Percentiles rank a stretch among this genome's conserved stretches.
These are phyloP conservation scores for Aurifilum marmelostoma DNA, from an alignment of 2,329 filamentous ascomycete genomes.

Conservation along the genomic window DNA sequence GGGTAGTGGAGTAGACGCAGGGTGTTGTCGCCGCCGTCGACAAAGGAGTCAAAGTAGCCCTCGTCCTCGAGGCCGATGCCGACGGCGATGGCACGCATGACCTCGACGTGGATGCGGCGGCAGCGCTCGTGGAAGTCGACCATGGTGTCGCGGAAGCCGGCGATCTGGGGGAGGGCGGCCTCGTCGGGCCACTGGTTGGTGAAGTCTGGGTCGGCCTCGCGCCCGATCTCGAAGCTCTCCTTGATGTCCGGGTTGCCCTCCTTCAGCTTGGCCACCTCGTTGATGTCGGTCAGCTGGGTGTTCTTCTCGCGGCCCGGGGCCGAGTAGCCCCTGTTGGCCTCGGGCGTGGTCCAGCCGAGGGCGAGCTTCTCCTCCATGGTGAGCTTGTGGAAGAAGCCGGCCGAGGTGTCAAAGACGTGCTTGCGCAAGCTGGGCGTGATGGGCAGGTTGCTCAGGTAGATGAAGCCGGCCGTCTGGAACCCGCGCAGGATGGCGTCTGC, in stretches of 20 bases:
- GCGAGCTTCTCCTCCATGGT: conserved; percentile 64
- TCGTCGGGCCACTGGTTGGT: conserved; percentile 78
- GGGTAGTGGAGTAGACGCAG: conserved; percentile 80
- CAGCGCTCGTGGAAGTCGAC: conserved; percentile 73
- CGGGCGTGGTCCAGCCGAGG: conserved; percentile 71
- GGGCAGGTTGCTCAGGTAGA: conserved; percentile 83
- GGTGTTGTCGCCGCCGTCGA: conserved; percentile 71
- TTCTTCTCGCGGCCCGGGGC: conserved; percentile 73
- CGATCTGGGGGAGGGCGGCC: conserved; percentile 48
- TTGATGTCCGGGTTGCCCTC: conserved; percentile 65
- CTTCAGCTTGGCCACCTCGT: conserved; percentile 62
- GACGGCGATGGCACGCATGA: conserved; percentile 86
- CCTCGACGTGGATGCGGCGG: conserved; percentile 71
- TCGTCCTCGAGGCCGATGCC: conserved; percentile 73
- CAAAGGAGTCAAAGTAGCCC: conserved; percentile 75
- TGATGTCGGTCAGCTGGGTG: conserved; percentile 55
- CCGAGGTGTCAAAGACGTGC: conserved; percentile 68
- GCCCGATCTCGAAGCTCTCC: conserved; percentile 67
- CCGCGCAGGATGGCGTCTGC: conserved; percentile 75
- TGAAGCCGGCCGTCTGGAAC: conserved; percentile 85
- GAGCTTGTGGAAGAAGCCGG: conserved; percentile 69
- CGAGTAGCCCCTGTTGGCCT: conserved; percentile 76
- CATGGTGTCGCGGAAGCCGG: conserved; percentile 74
- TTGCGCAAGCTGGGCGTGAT: conserved; percentile 63
- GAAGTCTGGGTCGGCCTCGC: conserved; percentile 58